phyloP scores from a whole-genome alignment of 108 stramenopile species.

The Pseudonitzschia delicatissima region DNA sequence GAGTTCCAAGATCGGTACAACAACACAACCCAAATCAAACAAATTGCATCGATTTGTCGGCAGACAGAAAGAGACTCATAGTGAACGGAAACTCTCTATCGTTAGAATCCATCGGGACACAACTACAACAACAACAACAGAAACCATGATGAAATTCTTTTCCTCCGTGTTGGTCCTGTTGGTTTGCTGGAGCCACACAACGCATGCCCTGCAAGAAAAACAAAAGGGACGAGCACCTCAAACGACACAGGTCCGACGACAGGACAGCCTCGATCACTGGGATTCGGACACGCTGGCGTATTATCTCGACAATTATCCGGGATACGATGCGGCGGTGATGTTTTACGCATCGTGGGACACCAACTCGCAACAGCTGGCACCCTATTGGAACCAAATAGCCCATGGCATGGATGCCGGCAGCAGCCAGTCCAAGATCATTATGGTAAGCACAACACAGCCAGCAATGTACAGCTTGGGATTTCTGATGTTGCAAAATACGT shows the following conservation, averaged over 20 bases:
- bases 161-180: no score
- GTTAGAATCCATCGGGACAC: no score
- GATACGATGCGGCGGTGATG: slow-evolving; percentile 77
- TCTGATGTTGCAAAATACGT: background rate
- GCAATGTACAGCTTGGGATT: background rate
- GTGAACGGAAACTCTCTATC: no score
- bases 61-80: no score
- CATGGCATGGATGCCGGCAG: slow-evolving; percentile 58
- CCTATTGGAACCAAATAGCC: slow-evolving; percentile 69
- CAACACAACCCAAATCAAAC: no score
- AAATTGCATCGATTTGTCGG: no score
- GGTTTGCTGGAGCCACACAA: no score
- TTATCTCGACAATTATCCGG: slow-evolving; percentile 60
- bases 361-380: slow-evolving; percentile 70
- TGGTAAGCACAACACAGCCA: slow-evolving; percentile 25
- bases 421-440: slow-evolving; percentile 43
- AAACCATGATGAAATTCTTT: no score
- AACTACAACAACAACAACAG: no score
- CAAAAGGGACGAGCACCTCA: background rate
- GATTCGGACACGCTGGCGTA: slow-evolving; percentile 76
- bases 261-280: slow-evolving; percentile 77
- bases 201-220: no score
- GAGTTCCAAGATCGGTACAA: no score
- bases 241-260: slow-evolving; percentile 29
- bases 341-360: slow-evolving; percentile 77